phyloP scores from a whole-genome alignment of 179 eudicot species.

The Pouteria campechiana region DNA sequence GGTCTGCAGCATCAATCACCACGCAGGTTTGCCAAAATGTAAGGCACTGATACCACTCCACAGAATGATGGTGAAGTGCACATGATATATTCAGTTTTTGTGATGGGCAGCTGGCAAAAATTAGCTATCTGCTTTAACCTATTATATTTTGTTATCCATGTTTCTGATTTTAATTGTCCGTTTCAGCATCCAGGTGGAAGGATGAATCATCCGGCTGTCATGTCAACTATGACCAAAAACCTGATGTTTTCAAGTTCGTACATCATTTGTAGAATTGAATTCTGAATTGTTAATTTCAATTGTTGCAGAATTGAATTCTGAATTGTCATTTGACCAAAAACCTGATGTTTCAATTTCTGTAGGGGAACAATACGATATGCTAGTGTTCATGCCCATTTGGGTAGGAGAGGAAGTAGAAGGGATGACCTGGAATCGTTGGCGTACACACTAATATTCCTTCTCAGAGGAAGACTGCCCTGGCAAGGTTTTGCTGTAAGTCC shows the following conservation, averaged over 20 bases:
- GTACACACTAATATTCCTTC: conserved; percentile 48
- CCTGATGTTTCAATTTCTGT: neutral
- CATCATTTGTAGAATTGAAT: neutral
- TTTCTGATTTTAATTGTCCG: neutral
- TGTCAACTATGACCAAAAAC: conserved; percentile 53
- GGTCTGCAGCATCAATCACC: too few species aligned
- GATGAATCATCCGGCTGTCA: conserved; percentile 27
- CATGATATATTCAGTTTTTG: too few species aligned
- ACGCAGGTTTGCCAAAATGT: too few species aligned
- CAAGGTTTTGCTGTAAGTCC: conserved; percentile 35
- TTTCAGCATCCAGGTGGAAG: conserved; percentile 51
- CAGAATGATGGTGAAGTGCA: too few species aligned
- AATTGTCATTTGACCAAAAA: neutral
- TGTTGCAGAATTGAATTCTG: neutral
- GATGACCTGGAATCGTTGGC: conserved; percentile 66
- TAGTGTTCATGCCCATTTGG: conserved; percentile 67
- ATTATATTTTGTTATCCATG: neutral
- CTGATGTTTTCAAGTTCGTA: conserved; percentile 40
- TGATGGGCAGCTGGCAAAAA: too few species aligned
- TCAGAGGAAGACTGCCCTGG: conserved; percentile 53
- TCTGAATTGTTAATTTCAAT: neutral
- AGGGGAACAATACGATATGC: conserved; percentile 68
- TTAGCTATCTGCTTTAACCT: too few species aligned
- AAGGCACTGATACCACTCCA: too few species aligned
- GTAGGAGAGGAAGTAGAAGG: conserved; percentile 52